Percentiles rank a stretch among this genome's conserved stretches.
phyloP scores from a whole-genome alignment of 2,329 filamentous ascomycete genomes.

The Verticillium dahliae region DNA sequence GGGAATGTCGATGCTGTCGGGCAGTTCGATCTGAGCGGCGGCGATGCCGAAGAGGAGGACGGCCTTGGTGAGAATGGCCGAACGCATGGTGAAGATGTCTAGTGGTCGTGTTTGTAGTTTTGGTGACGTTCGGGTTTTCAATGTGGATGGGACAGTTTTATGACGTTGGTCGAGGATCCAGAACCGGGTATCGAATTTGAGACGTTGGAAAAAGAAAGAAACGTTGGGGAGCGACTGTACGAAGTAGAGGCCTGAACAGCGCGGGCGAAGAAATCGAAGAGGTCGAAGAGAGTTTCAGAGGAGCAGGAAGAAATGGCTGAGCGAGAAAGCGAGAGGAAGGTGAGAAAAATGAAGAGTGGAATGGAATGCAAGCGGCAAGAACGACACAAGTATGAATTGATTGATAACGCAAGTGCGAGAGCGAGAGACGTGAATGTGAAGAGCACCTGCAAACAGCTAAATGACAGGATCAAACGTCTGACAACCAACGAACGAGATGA shows the following conservation, averaged over 20 bases:
- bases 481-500: background rate
- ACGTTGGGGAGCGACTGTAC: background rate
- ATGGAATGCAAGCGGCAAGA: background rate
- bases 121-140: background rate
- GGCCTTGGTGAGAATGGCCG: conserved; percentile 2
- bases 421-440: background rate
- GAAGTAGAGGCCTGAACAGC: background rate
- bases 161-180: background rate
- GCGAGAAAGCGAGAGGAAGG: background rate
- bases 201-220: background rate
- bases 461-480: background rate
- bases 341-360: background rate
- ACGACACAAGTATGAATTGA: background rate
- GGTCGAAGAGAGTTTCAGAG: background rate
- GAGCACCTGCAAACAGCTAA: background rate
- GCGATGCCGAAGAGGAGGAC: conserved; percentile 7
- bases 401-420: too few species aligned
- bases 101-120: too few species aligned
- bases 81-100: conserved; percentile 1
- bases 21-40: conserved; percentile 6
- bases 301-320: background rate
- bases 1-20: background rate
- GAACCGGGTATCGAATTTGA: background rate
- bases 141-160: background rate
- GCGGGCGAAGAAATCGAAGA: background rate